These are phyloP conservation scores for Botrytis deweyae DNA, from an alignment of 2,329 filamentous ascomycete genomes.

Conservation along the genomic window DNA sequence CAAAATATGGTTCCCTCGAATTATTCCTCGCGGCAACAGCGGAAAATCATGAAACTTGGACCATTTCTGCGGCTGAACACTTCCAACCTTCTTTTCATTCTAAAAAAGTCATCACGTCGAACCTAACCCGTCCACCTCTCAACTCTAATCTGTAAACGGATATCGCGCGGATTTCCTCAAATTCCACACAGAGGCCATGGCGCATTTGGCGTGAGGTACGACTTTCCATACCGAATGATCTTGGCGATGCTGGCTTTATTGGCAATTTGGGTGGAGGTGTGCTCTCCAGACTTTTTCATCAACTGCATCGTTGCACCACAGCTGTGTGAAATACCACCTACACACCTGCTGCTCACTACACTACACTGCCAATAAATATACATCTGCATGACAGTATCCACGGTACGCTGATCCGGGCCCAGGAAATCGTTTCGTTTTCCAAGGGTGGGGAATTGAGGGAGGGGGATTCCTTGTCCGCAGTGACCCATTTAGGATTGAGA, in stretches of 20 bases:
- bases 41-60: not conserved
- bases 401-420: slow-evolving; percentile 4
- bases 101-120: not conserved
- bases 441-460: not conserved
- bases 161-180: not conserved
- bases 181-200: not conserved
- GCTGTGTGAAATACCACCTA: not conserved
- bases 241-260: not conserved
- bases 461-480: not conserved
- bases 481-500: not conserved
- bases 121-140: not conserved
- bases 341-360: not conserved
- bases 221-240: not conserved
- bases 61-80: not conserved
- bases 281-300: not conserved
- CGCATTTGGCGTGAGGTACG: not conserved
- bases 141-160: not conserved
- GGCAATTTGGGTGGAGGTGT: not conserved
- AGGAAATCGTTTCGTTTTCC: slow-evolving; percentile 1
- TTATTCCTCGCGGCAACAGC: slow-evolving; percentile 13
- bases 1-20: not conserved
- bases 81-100: not conserved
- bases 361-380: not conserved
- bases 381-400: not conserved
- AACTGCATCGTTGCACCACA: not conserved